Evolutionary conservation across 2,329 filamentous ascomycete genomes (phyloP), one percentile per base, ranked within the genome.

Genomic region (Achaetomium macrosporum): DNA sequence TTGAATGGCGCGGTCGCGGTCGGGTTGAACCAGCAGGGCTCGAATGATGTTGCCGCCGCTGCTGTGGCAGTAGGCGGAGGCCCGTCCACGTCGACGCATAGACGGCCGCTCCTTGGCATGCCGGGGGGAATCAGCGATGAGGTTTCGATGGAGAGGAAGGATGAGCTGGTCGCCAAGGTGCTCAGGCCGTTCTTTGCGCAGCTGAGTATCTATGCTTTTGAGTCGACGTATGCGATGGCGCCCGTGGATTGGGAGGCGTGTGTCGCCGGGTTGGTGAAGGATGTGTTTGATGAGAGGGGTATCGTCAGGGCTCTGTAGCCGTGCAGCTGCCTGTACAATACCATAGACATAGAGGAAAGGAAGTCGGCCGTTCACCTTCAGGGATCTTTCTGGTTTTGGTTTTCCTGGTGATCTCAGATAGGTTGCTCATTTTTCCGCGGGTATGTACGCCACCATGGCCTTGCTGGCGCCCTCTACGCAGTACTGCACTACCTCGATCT

Each of bases 401-500:
- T n/a, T n/a, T 25, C 4, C 25, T 35, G 33, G 33, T 12, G 13
- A n/a, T n/a, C n/a, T n/a, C n/a, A 15, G 11, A 35, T 11, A 11
- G 13, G 17, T 13, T 10, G 3, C 35, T 44, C 31, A 48, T 53
- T 56, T 33, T 12, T 25, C 20, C 10, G 54, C 69, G 4, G 79
- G 79, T 19, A 84, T 71, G 61, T 82, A 85, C 30, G 78, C 81
- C n/a, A 83, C 81, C 68, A 85, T 69, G 50, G 85, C 87, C 71
- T 96, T 96, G 69, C 91, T 96, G 7, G 88, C 88, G 12, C 90
- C 90, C 62, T 87, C 78, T 73, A 95, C 88, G 65, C 91, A 96
- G 67, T 97, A 97, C 72, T 99, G 93, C 45, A 88, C 82, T 25
- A 92, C 84, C 42, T 86, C 82, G 16, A 89, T 75, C 70, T 86